Percentiles rank a stretch among this genome's conserved stretches.
These are phyloP conservation scores for Hypoxylon sp. DNA, from an alignment of 2,329 filamentous ascomycete genomes.

Conservation along the genomic window DNA sequence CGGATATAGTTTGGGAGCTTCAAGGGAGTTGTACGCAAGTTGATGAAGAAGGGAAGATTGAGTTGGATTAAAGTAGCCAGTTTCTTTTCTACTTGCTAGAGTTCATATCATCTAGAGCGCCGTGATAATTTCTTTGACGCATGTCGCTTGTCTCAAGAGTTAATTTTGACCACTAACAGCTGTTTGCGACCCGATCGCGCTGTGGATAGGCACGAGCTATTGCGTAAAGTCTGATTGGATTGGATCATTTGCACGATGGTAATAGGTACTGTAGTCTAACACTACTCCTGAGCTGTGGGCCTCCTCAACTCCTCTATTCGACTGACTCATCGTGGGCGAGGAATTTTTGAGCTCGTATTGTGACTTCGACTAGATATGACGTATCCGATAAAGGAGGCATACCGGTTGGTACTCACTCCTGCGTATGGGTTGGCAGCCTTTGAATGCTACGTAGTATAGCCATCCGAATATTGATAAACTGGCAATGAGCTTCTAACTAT, in stretches of 20 bases:
- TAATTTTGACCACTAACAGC: slow-evolving; percentile 28
- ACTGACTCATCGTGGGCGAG: slow-evolving; percentile 29
- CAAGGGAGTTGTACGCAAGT: background rate
- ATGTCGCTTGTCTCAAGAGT: slow-evolving; percentile 23
- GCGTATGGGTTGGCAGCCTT: background rate
- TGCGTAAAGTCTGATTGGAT: slow-evolving; percentile 39
- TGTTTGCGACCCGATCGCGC: slow-evolving; percentile 37
- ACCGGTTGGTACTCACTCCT: background rate
- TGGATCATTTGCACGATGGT: slow-evolving; percentile 3
- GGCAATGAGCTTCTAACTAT: slow-evolving; percentile 19
- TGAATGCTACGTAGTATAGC: slow-evolving; percentile 10
- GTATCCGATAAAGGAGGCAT: slow-evolving; percentile 23
- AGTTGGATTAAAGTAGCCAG: background rate
- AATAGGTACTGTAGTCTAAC: slow-evolving; percentile 6
- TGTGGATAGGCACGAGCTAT: slow-evolving; percentile 34
- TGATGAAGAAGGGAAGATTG: background rate
- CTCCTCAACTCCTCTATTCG: slow-evolving; percentile 12
- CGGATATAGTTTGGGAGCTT: background rate
- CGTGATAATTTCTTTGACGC: slow-evolving; percentile 21
- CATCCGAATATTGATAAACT: slow-evolving; percentile 27
- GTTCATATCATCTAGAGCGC: slow-evolving; percentile 1
- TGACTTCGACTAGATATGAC: slow-evolving; percentile 12
- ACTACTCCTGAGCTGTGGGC: slow-evolving; percentile 24
- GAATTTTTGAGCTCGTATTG: slow-evolving; percentile 21
- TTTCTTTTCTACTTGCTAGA: slow-evolving; percentile 17